Percentiles rank a stretch among this genome's conserved stretches.
These are phyloP conservation scores for Inga laurina DNA, from an alignment of 306 rosid species.

Conservation along the genomic window DNA sequence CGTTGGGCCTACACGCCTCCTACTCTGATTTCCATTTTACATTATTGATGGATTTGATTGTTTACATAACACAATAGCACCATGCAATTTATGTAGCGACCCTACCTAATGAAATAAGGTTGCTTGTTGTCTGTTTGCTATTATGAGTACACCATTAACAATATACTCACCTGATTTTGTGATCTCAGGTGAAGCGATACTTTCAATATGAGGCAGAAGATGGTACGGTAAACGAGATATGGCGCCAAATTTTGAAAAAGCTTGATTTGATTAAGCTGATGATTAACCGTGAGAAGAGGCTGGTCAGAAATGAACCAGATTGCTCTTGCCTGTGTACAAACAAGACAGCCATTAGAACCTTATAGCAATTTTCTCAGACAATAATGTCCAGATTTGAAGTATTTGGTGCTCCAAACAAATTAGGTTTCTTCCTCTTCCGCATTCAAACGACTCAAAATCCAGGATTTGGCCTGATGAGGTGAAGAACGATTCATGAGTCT, in stretches of 20 bases:
- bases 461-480: neutral
- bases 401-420: neutral
- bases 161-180: slow-evolving; percentile 6
- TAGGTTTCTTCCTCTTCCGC: neutral
- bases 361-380: slow-evolving; percentile 19
- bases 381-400: neutral
- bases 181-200: slow-evolving; percentile 73
- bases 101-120: neutral
- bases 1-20: too few relatives aligned
- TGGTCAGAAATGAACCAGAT: slow-evolving; percentile 55
- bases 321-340: slow-evolving; percentile 84
- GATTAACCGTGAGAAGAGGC: slow-evolving; percentile 77
- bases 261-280: slow-evolving; percentile 71
- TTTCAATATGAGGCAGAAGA: slow-evolving; percentile 61
- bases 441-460: neutral
- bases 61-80: neutral
- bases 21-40: too few relatives aligned
- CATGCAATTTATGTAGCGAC: too few relatives aligned
- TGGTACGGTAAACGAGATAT: slow-evolving; percentile 76
- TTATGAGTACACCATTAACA: neutral
- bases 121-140: neutral
- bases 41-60: neutral
- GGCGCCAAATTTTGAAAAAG: slow-evolving; percentile 85
- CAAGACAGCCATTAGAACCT: slow-evolving; percentile 41
- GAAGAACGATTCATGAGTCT: neutral